Conservation (phyloP, 768 basidiomycete genomes). For the Inosperma sp. region DNA sequence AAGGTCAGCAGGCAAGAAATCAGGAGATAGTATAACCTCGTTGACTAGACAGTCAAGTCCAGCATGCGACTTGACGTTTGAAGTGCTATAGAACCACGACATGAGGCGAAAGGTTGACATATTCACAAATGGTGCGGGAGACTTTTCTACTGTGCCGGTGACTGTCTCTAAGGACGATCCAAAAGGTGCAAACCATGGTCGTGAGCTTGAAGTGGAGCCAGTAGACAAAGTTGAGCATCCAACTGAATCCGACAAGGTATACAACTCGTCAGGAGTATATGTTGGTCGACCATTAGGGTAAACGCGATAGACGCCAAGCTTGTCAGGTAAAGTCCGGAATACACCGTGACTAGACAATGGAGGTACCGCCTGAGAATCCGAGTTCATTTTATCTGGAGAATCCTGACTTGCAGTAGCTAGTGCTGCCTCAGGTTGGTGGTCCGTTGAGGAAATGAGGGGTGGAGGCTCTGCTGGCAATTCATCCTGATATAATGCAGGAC, state of each 20-base stretch:
- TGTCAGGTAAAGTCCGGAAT: slow-evolving; percentile 4
- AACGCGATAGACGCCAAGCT: slow-evolving; percentile 6
- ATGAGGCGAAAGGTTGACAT: too few relatives aligned
- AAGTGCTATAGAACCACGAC: too few relatives aligned
- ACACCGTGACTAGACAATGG: neutral
- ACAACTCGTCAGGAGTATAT: slow-evolving; percentile 3
- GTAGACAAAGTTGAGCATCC: neutral
- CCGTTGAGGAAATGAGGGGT: neutral
- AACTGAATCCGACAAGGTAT: slow-evolving; percentile 4
- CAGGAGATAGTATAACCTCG: too few relatives aligned
- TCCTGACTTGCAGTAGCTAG: too few relatives aligned
- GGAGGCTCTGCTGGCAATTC: neutral
- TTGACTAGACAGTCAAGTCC: too few relatives aligned
- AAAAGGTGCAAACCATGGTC: neutral
- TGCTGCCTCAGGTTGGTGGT: neutral
- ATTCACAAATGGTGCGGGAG: neutral
- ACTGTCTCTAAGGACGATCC: neutral
- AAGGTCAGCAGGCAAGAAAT: too few relatives aligned
- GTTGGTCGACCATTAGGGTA: slow-evolving; percentile 4
- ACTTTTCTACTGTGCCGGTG: neutral
- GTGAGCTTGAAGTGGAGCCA: neutral
- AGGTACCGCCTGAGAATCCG: too few relatives aligned
- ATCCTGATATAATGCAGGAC: neutral
- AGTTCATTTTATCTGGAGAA: neutral
- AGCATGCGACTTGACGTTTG: too few relatives aligned